Evolutionary conservation across 208 protist genomes (phyloP).

Genomic region (Tritrichomonas foetus): DNA sequence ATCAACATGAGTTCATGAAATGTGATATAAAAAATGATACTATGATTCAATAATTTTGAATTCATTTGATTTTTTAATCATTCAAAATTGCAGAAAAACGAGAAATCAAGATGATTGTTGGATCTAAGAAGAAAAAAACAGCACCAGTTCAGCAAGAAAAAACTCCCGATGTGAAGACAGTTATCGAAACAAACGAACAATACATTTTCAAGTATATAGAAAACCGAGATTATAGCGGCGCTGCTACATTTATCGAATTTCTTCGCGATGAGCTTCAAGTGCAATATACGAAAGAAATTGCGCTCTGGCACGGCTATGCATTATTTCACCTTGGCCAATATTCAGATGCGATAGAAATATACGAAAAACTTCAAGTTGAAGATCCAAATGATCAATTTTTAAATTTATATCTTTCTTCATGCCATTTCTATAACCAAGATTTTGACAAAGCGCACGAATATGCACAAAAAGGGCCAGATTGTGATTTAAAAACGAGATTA

Average conservation of each 20-base stretch:
- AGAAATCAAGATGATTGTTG: conserved; percentile 30
- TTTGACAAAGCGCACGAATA: not conserved
- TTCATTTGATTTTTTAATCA: no score
- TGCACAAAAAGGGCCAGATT: not conserved
- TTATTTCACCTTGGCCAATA: conserved; percentile 10
- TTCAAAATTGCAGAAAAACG: no score
- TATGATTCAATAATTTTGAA: no score
- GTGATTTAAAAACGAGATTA: not conserved
- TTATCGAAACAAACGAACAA: not conserved
- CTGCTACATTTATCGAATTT: conserved; percentile 33
- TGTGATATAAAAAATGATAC: no score
- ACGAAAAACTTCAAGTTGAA: not conserved
- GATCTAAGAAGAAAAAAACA: not conserved
- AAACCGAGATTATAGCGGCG: not conserved
- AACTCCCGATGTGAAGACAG: no score
- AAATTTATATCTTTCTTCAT: not conserved
- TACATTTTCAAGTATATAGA: not conserved
- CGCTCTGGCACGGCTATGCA: not conserved
- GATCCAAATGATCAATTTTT: not conserved
- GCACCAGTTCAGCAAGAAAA: not conserved
- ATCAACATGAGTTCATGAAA: no score
- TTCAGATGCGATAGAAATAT: not conserved
- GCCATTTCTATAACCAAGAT: not conserved
- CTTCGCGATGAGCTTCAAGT: not conserved
- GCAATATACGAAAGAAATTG: not conserved